Percentiles rank a stretch among this genome's conserved stretches.
Evolutionary conservation across 345 rosid species (phyloP).

Genomic region (Citrus cavaleriei): DNA sequence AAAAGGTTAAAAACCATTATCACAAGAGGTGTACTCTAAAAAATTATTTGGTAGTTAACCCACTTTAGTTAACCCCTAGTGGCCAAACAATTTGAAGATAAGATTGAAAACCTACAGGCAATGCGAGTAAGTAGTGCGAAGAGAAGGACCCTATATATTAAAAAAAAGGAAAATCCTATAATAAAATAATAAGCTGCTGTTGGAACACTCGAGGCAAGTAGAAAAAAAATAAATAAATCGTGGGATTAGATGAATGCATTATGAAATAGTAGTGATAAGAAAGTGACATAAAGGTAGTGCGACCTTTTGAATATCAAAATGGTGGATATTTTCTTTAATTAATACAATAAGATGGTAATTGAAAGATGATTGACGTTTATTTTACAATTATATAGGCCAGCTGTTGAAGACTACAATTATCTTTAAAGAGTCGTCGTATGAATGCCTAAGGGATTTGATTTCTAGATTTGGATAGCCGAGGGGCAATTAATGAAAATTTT

Average conservation of each 20-base stretch:
- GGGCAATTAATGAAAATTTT: not conserved
- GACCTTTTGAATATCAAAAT: not conserved
- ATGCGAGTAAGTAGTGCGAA: no score
- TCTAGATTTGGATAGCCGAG: not conserved
- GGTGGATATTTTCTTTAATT: not conserved
- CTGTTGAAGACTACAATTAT: not conserved
- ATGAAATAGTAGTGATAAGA: not conserved
- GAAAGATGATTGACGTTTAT: constrained; percentile 16
- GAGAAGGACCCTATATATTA: no score
- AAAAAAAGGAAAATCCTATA: no score
- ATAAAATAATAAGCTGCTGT: not conserved
- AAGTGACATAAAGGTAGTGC: not conserved
- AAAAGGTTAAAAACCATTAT: no score
- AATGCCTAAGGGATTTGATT: not conserved
- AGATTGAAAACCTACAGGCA: no score
- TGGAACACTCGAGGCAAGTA: not conserved
- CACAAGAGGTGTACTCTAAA: no score
- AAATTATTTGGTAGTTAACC: no score
- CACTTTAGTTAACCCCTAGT: no score
- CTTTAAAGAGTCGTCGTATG: not conserved
- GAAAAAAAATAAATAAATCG: not conserved
- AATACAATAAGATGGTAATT: not conserved
- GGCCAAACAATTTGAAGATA: no score
- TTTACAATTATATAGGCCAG: not conserved
- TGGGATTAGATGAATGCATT: not conserved